A percentile compares a stretch with the other conserved stretches of the same genome.
Evolutionary conservation across 768 basidiomycete species (phyloP).

Genomic region (Suillus subluteus): DNA sequence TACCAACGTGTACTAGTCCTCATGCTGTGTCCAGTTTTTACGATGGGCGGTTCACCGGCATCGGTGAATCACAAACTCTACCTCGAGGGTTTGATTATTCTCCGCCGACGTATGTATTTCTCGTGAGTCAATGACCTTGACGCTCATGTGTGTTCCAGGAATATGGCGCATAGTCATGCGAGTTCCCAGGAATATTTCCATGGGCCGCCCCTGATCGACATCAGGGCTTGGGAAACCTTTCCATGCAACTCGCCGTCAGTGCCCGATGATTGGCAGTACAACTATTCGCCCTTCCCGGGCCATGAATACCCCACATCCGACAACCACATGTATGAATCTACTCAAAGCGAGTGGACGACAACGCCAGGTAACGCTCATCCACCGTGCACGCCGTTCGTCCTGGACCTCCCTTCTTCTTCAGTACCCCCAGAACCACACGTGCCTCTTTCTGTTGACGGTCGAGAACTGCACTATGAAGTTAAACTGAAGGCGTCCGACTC

Average conservation of each 20-base stretch:
- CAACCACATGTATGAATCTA: not conserved
- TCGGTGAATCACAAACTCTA: not conserved
- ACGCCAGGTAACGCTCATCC: not conserved
- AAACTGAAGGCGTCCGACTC: no score
- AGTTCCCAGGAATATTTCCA: not conserved
- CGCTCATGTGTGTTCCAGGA: not conserved
- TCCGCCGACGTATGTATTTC: not conserved
- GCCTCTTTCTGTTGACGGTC: no score
- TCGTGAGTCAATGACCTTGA: no score
- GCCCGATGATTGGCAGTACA: not conserved
- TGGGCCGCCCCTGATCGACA: not conserved
- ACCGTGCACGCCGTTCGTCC: not conserved
- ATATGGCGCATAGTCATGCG: not conserved
- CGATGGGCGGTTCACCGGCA: not conserved
- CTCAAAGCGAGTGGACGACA: not conserved
- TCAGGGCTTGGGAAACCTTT: not conserved
- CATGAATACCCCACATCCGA: not conserved
- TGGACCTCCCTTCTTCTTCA: not conserved
- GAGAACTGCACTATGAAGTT: not conserved
- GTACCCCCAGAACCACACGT: not conserved
- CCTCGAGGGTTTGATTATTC: not conserved
- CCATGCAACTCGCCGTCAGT: not conserved
- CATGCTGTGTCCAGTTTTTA: not conserved
- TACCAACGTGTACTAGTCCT: not conserved
- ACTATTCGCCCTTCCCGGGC: no score